phyloP scores from a whole-genome alignment of 352 stramenopile genomes.

The Phytophthora vignae region DNA sequence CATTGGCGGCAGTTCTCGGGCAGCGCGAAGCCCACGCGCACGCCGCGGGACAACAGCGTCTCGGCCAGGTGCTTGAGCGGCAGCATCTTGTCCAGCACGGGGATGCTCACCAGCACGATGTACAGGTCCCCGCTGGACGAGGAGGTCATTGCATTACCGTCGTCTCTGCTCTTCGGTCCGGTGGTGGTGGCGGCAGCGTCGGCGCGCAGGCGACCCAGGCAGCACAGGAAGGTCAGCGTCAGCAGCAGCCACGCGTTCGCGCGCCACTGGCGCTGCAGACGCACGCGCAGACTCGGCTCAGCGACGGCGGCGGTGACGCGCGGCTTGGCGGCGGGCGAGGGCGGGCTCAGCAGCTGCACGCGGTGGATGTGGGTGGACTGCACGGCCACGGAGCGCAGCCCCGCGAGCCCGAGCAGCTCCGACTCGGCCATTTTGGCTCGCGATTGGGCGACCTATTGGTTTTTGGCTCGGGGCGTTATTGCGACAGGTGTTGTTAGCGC shows the following conservation, averaged over 20 bases:
- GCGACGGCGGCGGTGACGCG: background rate
- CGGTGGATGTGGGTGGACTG: constrained; percentile 59
- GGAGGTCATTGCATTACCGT: background rate
- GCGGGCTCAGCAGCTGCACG: constrained; percentile 34
- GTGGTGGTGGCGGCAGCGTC: constrained; percentile 11
- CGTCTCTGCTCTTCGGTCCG: constrained; percentile 19
- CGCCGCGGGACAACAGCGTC: constrained; percentile 74
- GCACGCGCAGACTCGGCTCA: constrained; percentile 15
- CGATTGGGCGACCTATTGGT: constrained; percentile 27
- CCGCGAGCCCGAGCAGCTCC: constrained; percentile 27
- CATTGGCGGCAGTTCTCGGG: constrained; percentile 85
- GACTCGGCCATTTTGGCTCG: constrained; percentile 28
- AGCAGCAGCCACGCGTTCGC: constrained; percentile 48
- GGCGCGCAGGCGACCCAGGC: constrained; percentile 15
- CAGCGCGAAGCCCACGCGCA: constrained; percentile 81
- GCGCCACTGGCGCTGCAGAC: constrained; percentile 41
- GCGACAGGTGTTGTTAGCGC: background rate
- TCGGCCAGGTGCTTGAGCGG: constrained; percentile 83
- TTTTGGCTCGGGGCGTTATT: constrained; percentile 15
- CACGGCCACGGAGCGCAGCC: constrained; percentile 60
- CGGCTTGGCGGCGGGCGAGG: background rate
- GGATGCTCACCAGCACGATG: constrained; percentile 86
- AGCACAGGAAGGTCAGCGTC: constrained; percentile 34
- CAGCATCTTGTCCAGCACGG: constrained; percentile 84
- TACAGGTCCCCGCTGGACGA: constrained; percentile 55